Base-by-base conservation (phyloP, 768 basidiomycete species). In the Suillus plorans region DNA sequence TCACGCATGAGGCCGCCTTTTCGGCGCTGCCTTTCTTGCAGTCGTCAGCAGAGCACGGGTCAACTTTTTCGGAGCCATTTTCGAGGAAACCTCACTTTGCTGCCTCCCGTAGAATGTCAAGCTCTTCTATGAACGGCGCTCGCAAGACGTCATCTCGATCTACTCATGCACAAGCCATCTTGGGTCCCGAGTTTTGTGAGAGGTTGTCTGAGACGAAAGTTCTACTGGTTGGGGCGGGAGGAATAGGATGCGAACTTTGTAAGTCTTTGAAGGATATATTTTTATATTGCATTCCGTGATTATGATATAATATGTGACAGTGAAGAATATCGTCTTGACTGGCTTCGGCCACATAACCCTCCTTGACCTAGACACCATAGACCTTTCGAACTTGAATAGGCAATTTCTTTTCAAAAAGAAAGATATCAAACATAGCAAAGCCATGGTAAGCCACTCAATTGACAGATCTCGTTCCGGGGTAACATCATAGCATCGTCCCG, bases 331-430 rank as follows among this genome's bases (percentile, higher is more conserved):
- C 53, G 95, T 97, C 16, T 80, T 97, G 58, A 90, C 94, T 1
- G 96, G 96, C 36, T 98, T 99, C 70, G 92, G 92, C 22, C 83
- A 91, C 73, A 97, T 97, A 67, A 95, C 95, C 0, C 85, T 97
- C 59, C 83, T 99, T 64, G 97, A 99, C 78, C 84, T 99, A 67
- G 97, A 99, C 78, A 99, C 97, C 22, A 99, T 99, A 75, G 97
- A 99, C 82, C 83, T 99, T 50, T 97, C 95, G 58, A 99, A 99
- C 75, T 81, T 99, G 61, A 99, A 99, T 72, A 86, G 97, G 25
- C 97, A 99, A 71, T 99, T 99, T 76, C 81, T 99, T 47, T 99
- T 99, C 80, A 86, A 86, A 67, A 99, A 98, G 79, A 97, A 97
- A 73, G 95, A 99, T 71, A 91, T 99, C 63, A 97, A 97, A 73